Evolutionary conservation across 306 rosid species (phyloP), one percentile per base, ranked within the genome.

Genomic region (Lathyrus aphaca): DNA sequence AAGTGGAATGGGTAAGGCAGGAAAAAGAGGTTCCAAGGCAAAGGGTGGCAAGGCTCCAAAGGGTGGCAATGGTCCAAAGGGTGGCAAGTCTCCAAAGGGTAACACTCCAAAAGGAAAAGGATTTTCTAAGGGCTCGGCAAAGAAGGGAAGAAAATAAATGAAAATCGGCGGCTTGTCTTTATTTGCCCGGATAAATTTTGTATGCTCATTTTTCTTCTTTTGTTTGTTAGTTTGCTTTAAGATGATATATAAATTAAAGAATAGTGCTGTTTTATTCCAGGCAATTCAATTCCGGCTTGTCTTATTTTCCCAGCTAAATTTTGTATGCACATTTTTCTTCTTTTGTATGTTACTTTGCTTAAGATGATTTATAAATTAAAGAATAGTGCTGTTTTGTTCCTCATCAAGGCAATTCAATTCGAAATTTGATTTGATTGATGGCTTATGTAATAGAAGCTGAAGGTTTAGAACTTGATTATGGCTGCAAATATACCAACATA

Each of bases 41-140:
- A 89, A 73, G 72, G 81, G 54, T 3, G 58, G 59, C 32, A 86
- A 86, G 81, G 73, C 43, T 63, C 72, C 63, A 1, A 85, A 81
- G 80, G 92, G 85, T 1, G 64, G 64, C 43, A 60, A 60, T 1
- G 66, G 27, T 27, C 62, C 38, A 10, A 59, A 59, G 45, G 66
- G 66, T 8, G 64, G 64, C 5, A 59, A 16, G 25, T 27, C 8
- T 8, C 66, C 66, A 0, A 60, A 37, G 29, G 79, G 55, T 5
- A 86, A 84, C 77, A 65, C 44, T 59, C 77, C 66, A 0, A 84
- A 77, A 77, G 93, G 86, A 4, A 86, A 88, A 73, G 97, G 82
- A 38, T 74, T 86, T 27, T 74, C 86, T 8, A 82, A 83, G 68
- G 80, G 74, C 35, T 66, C 96, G 39, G 83, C 75, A 0, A 77